These are phyloP conservation scores for Aspergillus arachidicola DNA, from an alignment of 2,329 filamentous ascomycete genomes.

Conservation along the genomic window DNA sequence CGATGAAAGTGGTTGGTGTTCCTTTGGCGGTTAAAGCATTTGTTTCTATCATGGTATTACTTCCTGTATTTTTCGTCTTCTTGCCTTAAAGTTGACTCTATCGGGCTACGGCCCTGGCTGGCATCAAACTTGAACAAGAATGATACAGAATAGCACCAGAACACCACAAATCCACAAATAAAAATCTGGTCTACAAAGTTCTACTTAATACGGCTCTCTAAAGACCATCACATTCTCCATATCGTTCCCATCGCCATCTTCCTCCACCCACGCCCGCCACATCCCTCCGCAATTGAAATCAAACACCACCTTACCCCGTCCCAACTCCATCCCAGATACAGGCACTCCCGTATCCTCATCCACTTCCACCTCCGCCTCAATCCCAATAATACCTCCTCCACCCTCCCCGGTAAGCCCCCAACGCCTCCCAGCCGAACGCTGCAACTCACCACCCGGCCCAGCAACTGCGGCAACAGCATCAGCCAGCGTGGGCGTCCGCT, in stretches of 20 bases:
- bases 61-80: neutral
- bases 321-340: slow-evolving; percentile 31
- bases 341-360: slow-evolving; percentile 46
- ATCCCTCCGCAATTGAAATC: slow-evolving; percentile 87
- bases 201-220: slow-evolving; percentile 38
- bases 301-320: slow-evolving; percentile 61
- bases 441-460: slow-evolving; percentile 72
- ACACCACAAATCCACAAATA: neutral
- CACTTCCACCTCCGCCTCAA: slow-evolving; percentile 56
- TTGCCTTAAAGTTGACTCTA: neutral
- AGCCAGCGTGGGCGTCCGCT: slow-evolving; percentile 49
- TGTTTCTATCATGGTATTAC: neutral
- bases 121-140: neutral
- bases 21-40: neutral
- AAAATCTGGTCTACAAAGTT: slow-evolving; percentile 8
- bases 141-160: neutral
- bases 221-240: slow-evolving; percentile 49
- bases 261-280: slow-evolving; percentile 73
- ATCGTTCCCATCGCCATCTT: slow-evolving; percentile 34
- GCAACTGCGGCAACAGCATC: slow-evolving; percentile 66
- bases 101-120: no score
- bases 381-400: slow-evolving; percentile 82
- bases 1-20: neutral
- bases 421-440: slow-evolving; percentile 71
- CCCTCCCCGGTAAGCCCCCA: slow-evolving; percentile 78